A percentile compares a stretch with the other conserved stretches of the same genome.
These are phyloP conservation scores for Backusella parvicylindrica DNA, from an alignment of 192 early-diverging fungal genomes.

Conservation along the genomic window DNA sequence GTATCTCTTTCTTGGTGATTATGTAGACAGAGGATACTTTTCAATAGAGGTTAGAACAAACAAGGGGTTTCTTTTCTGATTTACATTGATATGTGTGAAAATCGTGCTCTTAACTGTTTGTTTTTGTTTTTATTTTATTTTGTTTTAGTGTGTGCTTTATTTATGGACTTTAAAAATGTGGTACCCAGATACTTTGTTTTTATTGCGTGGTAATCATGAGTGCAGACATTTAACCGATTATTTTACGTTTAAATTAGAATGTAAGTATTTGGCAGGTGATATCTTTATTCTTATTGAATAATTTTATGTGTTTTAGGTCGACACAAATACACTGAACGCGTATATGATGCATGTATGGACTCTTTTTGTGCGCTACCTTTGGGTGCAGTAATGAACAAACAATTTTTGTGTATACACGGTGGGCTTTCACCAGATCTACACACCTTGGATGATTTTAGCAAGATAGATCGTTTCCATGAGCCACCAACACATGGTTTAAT, in stretches of 20 bases:
- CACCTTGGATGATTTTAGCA: conserved; percentile 85
- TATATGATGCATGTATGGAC: conserved; percentile 90
- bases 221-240: conserved; percentile 97
- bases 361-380: conserved; percentile 93
- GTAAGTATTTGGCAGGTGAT: conserved; percentile 43
- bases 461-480: conserved; percentile 85
- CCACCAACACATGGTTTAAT: conserved; percentile 92
- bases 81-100: not conserved
- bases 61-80: not conserved
- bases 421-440: conserved; percentile 91
- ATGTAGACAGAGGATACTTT: conserved; percentile 97
- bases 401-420: conserved; percentile 95
- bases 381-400: conserved; percentile 91
- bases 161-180: conserved; percentile 89
- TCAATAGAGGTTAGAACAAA: conserved; percentile 77
- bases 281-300: not conserved
- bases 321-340: conserved; percentile 90
- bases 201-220: conserved; percentile 96
- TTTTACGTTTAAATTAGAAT: conserved; percentile 98
- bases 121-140: not conserved
- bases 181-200: conserved; percentile 81
- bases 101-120: not conserved
- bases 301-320: conserved; percentile 48
- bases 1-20: conserved; percentile 95
- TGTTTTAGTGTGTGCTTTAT: conserved; percentile 80